phyloP scores from a whole-genome alignment of 108 stramenopile species.

The Conticribra guillardii region DNA sequence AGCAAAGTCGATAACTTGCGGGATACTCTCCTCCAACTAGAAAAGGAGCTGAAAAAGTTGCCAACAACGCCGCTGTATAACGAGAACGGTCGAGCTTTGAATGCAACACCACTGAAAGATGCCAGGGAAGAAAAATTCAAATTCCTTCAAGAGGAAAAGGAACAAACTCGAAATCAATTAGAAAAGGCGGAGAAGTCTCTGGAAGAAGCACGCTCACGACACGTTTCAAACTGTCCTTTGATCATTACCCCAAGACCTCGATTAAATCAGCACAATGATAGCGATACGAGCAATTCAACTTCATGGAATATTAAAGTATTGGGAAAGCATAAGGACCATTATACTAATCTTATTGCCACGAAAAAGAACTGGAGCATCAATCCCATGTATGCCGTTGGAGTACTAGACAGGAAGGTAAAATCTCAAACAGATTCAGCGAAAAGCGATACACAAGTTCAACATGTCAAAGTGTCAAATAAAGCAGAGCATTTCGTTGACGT shows the following conservation, averaged over 20 bases:
- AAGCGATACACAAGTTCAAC: neutral
- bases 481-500: slow-evolving; percentile 26
- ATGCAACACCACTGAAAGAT: no score
- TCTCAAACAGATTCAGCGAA: neutral
- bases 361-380: slow-evolving; percentile 22
- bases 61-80: no score
- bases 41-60: slow-evolving; percentile 12
- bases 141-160: slow-evolving; percentile 7
- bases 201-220: slow-evolving; percentile 5
- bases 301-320: slow-evolving; percentile 1
- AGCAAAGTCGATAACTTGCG: slow-evolving; percentile 10
- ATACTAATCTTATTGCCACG: slow-evolving; percentile 22
- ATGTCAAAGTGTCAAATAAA: slow-evolving; percentile 2
- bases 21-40: slow-evolving; percentile 11
- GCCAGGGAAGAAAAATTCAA: slow-evolving; percentile 2
- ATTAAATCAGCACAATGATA: neutral
- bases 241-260: neutral
- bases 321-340: slow-evolving; percentile 18
- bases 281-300: neutral
- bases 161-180: neutral
- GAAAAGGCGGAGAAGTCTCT: slow-evolving; percentile 7
- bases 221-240: slow-evolving; percentile 21
- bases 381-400: slow-evolving; percentile 27
- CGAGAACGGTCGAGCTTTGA: no score
- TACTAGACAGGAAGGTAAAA: neutral